phyloP scores from a whole-genome alignment of 345 rosid genomes.

The Citrus trifoliata region DNA sequence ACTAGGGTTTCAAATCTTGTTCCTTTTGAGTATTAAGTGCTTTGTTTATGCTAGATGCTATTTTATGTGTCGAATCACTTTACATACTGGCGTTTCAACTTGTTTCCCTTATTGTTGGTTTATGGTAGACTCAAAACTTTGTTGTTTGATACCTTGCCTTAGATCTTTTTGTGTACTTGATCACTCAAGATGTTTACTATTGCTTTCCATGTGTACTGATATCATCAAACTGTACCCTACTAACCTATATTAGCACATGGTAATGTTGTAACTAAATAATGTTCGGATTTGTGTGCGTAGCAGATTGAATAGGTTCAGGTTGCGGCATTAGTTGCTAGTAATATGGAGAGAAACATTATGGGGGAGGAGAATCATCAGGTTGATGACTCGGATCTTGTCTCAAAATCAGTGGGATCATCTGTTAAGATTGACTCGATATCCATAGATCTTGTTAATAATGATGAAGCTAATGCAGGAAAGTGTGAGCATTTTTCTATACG shows the following conservation, averaged over 20 bases:
- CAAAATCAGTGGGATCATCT: constrained; percentile 42
- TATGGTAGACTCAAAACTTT: constrained; percentile 17
- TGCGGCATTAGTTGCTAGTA: constrained; percentile 16
- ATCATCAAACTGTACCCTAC: not conserved
- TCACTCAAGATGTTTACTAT: constrained; percentile 15
- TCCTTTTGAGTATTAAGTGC: constrained; percentile 16
- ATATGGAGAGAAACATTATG: constrained; percentile 22
- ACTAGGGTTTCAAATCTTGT: constrained; percentile 42
- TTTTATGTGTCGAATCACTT: constrained; percentile 46
- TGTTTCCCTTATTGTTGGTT: not conserved
- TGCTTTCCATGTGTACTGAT: constrained; percentile 5
- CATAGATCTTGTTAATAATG: constrained; percentile 43
- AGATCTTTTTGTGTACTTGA: constrained; percentile 12
- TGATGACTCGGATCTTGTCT: constrained; percentile 25
- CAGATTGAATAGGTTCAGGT: constrained; percentile 4
- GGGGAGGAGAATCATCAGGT: constrained; percentile 32
- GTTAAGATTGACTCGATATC: constrained; percentile 54
- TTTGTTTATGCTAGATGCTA: constrained; percentile 26
- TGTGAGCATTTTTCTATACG: constrained; percentile 76
- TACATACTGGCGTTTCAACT: not conserved
- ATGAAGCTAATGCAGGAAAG: constrained; percentile 29
- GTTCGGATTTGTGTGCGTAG: constrained; percentile 6
- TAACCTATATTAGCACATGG: constrained; percentile 3
- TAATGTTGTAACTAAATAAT: constrained; percentile 4
- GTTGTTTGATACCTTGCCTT: constrained; percentile 7